Conservation (phyloP, 768 basidiomycete species). For the Leccinum boreale region DNA sequence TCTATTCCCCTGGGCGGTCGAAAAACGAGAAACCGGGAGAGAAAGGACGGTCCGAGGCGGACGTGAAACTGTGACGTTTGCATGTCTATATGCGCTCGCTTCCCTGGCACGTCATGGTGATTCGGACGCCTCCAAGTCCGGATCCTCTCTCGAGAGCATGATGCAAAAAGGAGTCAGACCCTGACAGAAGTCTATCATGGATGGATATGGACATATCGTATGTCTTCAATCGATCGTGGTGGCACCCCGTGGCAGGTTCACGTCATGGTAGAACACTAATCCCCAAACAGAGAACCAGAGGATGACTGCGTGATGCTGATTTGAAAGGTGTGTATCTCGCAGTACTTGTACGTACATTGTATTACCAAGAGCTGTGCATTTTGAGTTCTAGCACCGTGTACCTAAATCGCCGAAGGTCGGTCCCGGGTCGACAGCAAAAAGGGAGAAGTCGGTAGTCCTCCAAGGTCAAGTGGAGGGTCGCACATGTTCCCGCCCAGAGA, state of each 20-base stretch:
- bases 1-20: neutral
- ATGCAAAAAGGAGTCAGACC: neutral
- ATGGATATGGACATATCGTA: neutral
- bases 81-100: neutral
- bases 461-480: neutral
- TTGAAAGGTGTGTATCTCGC: neutral
- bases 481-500: neutral
- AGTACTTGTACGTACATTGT: neutral
- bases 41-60: neutral
- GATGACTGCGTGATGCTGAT: neutral
- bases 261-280: neutral
- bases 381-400: neutral
- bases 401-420: neutral
- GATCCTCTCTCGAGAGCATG: neutral
- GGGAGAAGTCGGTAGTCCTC: neutral
- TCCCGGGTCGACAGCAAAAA: neutral
- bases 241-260: neutral
- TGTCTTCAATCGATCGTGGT: neutral
- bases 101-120: neutral
- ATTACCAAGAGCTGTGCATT: neutral
- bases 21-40: neutral
- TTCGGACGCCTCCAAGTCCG: neutral
- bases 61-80: neutral
- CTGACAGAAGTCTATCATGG: neutral
- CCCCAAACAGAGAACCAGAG: neutral